Base-by-base conservation (phyloP, 805 yeast species). In the Blastobotrys robertii region DNA sequence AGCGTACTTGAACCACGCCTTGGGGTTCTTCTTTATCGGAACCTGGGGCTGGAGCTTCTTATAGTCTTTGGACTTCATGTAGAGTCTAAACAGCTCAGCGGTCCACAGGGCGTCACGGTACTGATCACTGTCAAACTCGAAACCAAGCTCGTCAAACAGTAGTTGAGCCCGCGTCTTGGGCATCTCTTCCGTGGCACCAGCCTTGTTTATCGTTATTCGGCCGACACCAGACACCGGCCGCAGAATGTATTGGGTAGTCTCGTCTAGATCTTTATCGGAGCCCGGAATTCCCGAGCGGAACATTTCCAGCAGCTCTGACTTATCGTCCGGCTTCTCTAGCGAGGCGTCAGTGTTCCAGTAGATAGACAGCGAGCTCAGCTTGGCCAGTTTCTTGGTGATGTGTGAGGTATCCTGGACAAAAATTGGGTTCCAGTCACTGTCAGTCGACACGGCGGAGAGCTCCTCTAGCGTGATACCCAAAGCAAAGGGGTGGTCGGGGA, bases 201-300 rank as follows among this genome's bases (percentile, higher is more conserved):
- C 34, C 58, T 92, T 92, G 63, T 84, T 84, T 11, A 92, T 65
- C 0, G 87, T 79, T 30, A 94, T 62, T 54, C 79, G 81, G 31
- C 97, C 97, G 34, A 71, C 68, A 19, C 97, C 97, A 8, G 86
- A 77, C 1, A 92, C 95, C 0, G 99, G 99, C 44, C 80, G 74
- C 46, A 92, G 63, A 7, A 92, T 65, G 44, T 64, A 65, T 44
- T 66, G 63, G 28, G 53, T 47, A n/a, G 50, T 48, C 19, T 52
- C 53, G 3, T 4, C 31, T 19, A 37, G 43, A 14, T 38, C 38
- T 11, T 35, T 14, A 11, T 31, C n/a, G 25, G 13, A 9, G 11
- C 19, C 16, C 3, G 43, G 41, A 22, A 47, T 44, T 33, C 37
- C 13, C 8, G 37, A 10, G 32, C 29, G 37, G 35, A 38, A 34